Base-by-base conservation (phyloP, 2,329 filamentous ascomycete genomes). In the Microsporum canis region DNA sequence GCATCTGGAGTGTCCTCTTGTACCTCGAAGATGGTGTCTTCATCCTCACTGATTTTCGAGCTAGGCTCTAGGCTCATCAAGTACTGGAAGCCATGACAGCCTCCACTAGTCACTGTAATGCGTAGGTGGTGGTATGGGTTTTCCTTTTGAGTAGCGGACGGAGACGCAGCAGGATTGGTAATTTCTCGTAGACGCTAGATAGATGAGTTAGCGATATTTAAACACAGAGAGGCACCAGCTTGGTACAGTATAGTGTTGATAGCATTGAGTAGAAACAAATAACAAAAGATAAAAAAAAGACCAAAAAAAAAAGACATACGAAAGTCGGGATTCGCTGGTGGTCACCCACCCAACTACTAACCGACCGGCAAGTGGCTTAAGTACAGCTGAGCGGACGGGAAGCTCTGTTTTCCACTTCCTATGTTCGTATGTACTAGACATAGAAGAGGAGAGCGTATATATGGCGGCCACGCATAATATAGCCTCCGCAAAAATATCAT, bases 31-130 rank as follows among this genome's bases (percentile, higher is more conserved):
- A 97, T 80, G 0, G 88, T 94, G 71, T 99, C 94, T 68, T 97
- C 94, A 63, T 91, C 86, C 31, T 82, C 71, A 58, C 83, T 79
- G 14, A 87, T 75, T 59, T 84, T 80, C 14, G 76, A 76, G 8
- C 73, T 73, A 17, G 77, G 71, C 57, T 89, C 87, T 3, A 97
- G 81, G 14, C 86, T 89, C 89, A 99, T 96, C 55, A 95, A 78
- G 71, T 99, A 99, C 73, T 99, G 94, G 74, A 99, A 99, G 57
- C 94, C 94, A 75, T 99, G 94, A 73, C 94, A 99, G 61, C 94
- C 94, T 65, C 94, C 94, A 61, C 88, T 90, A 71, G 95, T 91
- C 62, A 99, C 91, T 63, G 88, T 87, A 66, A 99, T 88, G 59
- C 92, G 88, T n/a, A 99, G 82, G 29, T 91, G 89, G 36, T 95